Conservation (phyloP, 1,284 basidiomycete genomes). For the Wallemia mellicola region DNA sequence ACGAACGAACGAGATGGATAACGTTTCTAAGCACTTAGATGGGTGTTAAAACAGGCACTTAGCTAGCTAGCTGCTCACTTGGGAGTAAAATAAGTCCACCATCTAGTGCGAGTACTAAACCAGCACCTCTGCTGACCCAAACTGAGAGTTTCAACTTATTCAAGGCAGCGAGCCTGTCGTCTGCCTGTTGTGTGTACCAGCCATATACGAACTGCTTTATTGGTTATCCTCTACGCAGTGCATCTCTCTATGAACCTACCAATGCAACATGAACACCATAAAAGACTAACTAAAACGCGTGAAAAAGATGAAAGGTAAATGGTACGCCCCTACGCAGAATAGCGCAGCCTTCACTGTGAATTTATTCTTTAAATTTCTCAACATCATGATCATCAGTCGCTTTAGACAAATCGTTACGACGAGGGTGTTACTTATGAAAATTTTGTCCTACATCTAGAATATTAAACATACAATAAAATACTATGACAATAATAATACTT, state of each 20-base stretch:
- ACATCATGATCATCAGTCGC: neutral
- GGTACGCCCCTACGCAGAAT: neutral
- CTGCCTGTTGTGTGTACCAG: constrained; percentile 11
- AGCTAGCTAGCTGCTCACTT: constrained; percentile 12
- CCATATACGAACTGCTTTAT: neutral
- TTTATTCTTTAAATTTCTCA: neutral
- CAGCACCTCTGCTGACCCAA: constrained; percentile 59
- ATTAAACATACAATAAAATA: neutral
- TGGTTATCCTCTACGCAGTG: neutral
- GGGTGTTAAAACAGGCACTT: neutral
- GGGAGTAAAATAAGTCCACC: constrained; percentile 54
- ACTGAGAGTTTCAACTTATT: constrained; percentile 48
- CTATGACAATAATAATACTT: neutral
- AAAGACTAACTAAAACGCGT: neutral
- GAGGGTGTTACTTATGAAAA: neutral
- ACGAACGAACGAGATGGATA: neutral
- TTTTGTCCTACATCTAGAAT: neutral
- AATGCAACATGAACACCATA: neutral
- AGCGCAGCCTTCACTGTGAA: neutral
- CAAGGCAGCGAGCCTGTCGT: constrained; percentile 32
- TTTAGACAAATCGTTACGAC: neutral
- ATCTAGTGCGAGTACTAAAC: constrained; percentile 50
- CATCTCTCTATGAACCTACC: neutral
- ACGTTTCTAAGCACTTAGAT: neutral
- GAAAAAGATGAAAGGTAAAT: neutral